Percentiles rank a stretch among this genome's conserved stretches.
Conservation (phyloP, 345 rosid species). For the Lagerstroemia speciosa region DNA sequence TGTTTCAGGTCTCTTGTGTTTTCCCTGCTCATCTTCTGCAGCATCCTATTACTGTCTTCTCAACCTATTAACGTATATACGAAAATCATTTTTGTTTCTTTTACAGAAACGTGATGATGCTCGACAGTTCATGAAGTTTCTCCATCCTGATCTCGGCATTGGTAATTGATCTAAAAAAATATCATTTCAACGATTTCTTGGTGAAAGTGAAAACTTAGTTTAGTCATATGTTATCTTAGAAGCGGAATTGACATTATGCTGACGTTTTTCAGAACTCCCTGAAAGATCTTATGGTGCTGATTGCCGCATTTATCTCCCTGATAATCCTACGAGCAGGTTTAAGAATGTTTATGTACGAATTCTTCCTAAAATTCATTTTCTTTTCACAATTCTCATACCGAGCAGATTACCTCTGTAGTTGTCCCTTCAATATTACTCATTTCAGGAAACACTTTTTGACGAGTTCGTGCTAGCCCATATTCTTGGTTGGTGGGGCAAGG, state of each 20-base stretch:
- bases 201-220: background rate
- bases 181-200: background rate
- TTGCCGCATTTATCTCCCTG: slow-evolving; percentile 82
- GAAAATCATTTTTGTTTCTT: slow-evolving; percentile 6
- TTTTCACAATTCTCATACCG: background rate
- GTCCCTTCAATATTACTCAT: slow-evolving; percentile 4
- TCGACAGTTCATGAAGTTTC: slow-evolving; percentile 94
- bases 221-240: background rate
- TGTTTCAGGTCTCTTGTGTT: slow-evolving; percentile 65
- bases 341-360: slow-evolving; percentile 97
- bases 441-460: slow-evolving; percentile 82
- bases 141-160: slow-evolving; percentile 91
- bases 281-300: slow-evolving; percentile 97
- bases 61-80: background rate
- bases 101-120: slow-evolving; percentile 93
- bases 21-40: background rate
- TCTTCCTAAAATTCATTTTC: slow-evolving; percentile 43
- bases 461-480: slow-evolving; percentile 96
- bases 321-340: slow-evolving; percentile 90
- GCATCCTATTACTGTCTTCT: slow-evolving; percentile 8
- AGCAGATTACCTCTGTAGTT: background rate
- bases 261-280: slow-evolving; percentile 68
- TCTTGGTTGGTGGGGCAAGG: slow-evolving; percentile 99
- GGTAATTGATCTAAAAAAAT: slow-evolving; percentile 39
- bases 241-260: background rate